Evolutionary conservation across 352 stramenopile species (phyloP), one percentile per base, ranked within the genome.

Genomic region (Peronospora farinosa): DNA sequence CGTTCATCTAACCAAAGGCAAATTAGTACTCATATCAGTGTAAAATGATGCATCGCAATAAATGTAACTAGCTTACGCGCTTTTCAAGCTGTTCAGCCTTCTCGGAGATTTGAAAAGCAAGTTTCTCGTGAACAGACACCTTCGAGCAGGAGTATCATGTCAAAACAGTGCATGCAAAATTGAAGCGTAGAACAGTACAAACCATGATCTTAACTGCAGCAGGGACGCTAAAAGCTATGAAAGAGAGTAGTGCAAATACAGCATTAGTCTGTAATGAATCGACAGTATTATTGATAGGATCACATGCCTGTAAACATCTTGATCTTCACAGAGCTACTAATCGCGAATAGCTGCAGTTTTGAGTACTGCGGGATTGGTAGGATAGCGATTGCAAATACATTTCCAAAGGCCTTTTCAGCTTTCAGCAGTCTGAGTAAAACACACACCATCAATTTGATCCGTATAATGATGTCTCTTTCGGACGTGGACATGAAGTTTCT

Each of bases 381-480:
- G 11, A 86, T 47, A 36, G 73, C 51, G 48, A 88, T 73, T 0
- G 49, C 68, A 46, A 75, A 82, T n/a, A 68, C 51, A 13, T 85
- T 56, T n/a, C 37, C 47, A 59, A 88, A 88, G 15, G 63, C 70
- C 13, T 86, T 86, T 15, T 84, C 63, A 7, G 69, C 72, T n/a
- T 70, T 78, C 38, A 71, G 44, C 8, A 86, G 17, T 44, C 73
- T 85, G 32, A 36, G 8, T 17, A 47, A 27, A 21, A 17, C 4
- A 48, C 40, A 28, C 37, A 3, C 40, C 12, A 4, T 35, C 25
- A 42, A 7, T 8, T 35, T 13, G 15, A 3, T 36, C 11, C 0
- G 15, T 49, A 27, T 39, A 11, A 21, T 5, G 28, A 8, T 27
- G 13, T 11, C n/a, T 32, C 27, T 40, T 31, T 33, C 7, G 21